phyloP scores from a whole-genome alignment of 2,329 filamentous ascomycete genomes.

The Colletotrichum lindemuthianum region DNA sequence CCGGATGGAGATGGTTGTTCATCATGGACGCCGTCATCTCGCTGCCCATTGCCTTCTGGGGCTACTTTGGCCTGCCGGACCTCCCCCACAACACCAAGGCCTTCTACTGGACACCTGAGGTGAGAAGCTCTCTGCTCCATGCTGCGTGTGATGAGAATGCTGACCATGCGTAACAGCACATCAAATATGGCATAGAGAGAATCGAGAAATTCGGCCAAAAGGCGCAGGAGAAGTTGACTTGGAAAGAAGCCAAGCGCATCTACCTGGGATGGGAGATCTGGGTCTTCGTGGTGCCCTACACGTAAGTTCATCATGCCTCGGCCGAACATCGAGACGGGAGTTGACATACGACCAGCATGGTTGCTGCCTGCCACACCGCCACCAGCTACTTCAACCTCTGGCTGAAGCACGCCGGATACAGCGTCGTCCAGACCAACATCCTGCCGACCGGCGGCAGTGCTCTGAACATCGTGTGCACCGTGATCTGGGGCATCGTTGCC shows the following conservation, averaged over 20 bases:
- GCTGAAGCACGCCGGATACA: slow-evolving; percentile 54
- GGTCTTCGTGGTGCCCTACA: slow-evolving; percentile 37
- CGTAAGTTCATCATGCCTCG: slow-evolving; percentile 27
- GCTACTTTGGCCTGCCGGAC: slow-evolving; percentile 39
- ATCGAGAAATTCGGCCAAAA: slow-evolving; percentile 39
- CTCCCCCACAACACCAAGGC: slow-evolving; percentile 34
- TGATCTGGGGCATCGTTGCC: slow-evolving; percentile 35
- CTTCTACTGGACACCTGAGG: slow-evolving; percentile 32
- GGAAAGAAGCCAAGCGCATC: slow-evolving; percentile 33
- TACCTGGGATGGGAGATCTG: slow-evolving; percentile 36
- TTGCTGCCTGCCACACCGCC: slow-evolving; percentile 26
- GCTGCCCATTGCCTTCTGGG: slow-evolving; percentile 39
- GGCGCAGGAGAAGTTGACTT: slow-evolving; percentile 32
- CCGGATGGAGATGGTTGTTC: slow-evolving; percentile 53
- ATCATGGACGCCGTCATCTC: slow-evolving; percentile 48
- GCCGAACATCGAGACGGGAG: fast-evolving
- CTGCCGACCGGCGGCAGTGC: slow-evolving; percentile 45
- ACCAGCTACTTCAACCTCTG: slow-evolving; percentile 46
- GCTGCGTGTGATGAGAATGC: not conserved
- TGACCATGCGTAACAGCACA: slow-evolving; percentile 14
- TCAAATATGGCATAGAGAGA: slow-evolving; percentile 37
- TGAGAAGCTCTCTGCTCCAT: not conserved
- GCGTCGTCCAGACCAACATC: slow-evolving; percentile 60
- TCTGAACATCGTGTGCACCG: slow-evolving; percentile 33
- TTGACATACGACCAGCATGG: slow-evolving; percentile 15